phyloP scores from a whole-genome alignment of 2,329 filamentous ascomycete genomes.

The Sporothrix euskadiensis region DNA sequence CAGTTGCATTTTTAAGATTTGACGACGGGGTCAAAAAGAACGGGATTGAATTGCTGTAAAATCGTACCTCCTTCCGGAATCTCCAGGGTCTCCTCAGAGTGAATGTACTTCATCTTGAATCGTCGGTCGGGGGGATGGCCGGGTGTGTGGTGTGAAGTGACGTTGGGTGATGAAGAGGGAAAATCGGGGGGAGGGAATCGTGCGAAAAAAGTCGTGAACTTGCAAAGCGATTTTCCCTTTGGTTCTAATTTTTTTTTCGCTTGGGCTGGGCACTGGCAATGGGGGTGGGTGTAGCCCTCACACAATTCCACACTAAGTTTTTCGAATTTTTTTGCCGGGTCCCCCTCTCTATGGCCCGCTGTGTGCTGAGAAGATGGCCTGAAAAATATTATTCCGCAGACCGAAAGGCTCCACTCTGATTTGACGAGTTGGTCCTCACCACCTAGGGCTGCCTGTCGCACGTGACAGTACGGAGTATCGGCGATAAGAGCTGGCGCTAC shows the following conservation, averaged over 20 bases:
- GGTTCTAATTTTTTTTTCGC: slow-evolving; percentile 27
- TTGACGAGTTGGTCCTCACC: neutral
- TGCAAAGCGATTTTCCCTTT: slow-evolving; percentile 25
- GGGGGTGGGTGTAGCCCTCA: slow-evolving; percentile 22
- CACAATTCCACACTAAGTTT: slow-evolving; percentile 28
- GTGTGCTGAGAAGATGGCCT: neutral
- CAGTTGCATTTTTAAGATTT: neutral
- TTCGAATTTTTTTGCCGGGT: slow-evolving; percentile 29
- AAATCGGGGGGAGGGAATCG: slow-evolving; percentile 16
- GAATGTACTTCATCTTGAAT: slow-evolving; percentile 98
- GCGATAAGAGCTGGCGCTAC: neutral
- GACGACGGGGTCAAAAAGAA: slow-evolving; percentile 9
- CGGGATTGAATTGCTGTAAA: neutral
- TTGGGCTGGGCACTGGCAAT: slow-evolving; percentile 17
- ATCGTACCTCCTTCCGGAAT: slow-evolving; percentile 89
- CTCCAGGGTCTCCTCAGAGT: slow-evolving; percentile 91
- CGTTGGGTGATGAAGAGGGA: slow-evolving; percentile 30
- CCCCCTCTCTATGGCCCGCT: neutral
- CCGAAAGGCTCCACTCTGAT: neutral
- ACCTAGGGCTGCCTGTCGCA: neutral
- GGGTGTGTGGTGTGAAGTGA: slow-evolving; percentile 27
- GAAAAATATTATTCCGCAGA: slow-evolving; percentile 21
- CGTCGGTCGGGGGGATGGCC: slow-evolving; percentile 42
- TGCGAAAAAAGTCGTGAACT: slow-evolving; percentile 26
- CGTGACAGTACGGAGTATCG: neutral